A percentile compares a stretch with the other conserved stretches of the same genome.
These are phyloP conservation scores for Xylariales sp. DNA, from an alignment of 2,329 filamentous ascomycete genomes.

Conservation along the genomic window DNA sequence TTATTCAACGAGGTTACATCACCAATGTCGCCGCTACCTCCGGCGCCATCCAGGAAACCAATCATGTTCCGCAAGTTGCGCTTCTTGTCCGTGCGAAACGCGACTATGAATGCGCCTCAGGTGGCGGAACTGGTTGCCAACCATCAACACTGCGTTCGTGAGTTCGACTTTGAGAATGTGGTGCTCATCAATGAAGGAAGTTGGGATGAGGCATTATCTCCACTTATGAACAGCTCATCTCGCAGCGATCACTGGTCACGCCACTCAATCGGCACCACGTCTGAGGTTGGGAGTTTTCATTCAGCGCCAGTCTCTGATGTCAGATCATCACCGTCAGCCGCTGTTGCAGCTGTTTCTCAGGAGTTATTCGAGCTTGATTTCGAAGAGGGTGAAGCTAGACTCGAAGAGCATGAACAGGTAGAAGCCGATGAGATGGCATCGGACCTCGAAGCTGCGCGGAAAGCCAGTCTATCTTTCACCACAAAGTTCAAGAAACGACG, in stretches of 20 bases:
- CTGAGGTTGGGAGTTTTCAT: slow-evolving; percentile 23
- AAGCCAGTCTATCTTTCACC: slow-evolving; percentile 25
- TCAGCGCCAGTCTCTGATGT: slow-evolving; percentile 5
- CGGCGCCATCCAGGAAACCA: slow-evolving; percentile 45
- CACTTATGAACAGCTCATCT: slow-evolving; percentile 50
- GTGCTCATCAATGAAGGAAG: slow-evolving; percentile 61
- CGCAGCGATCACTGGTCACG: slow-evolving; percentile 40
- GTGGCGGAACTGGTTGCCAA: slow-evolving; percentile 62
- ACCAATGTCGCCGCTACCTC: slow-evolving; percentile 58
- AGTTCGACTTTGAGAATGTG: slow-evolving; percentile 78
- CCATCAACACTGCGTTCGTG: slow-evolving; percentile 64
- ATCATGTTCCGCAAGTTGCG: slow-evolving; percentile 64
- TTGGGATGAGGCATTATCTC: slow-evolving; percentile 80
- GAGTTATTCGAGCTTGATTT: slow-evolving; percentile 40
- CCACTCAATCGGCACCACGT: slow-evolving; percentile 31
- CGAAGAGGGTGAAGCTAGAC: slow-evolving; percentile 32
- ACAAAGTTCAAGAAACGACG: slow-evolving; percentile 31
- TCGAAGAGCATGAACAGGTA: slow-evolving; percentile 22
- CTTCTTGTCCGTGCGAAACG: slow-evolving; percentile 68
- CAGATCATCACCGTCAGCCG: slow-evolving; percentile 37
- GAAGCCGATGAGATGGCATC: slow-evolving; percentile 23
- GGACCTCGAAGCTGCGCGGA: slow-evolving; percentile 27
- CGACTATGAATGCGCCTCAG: slow-evolving; percentile 65
- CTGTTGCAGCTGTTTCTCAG: slow-evolving; percentile 47
- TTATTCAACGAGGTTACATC: slow-evolving; percentile 61